Conservation (phyloP, 306 rosid genomes). For the Comarum palustre region DNA sequence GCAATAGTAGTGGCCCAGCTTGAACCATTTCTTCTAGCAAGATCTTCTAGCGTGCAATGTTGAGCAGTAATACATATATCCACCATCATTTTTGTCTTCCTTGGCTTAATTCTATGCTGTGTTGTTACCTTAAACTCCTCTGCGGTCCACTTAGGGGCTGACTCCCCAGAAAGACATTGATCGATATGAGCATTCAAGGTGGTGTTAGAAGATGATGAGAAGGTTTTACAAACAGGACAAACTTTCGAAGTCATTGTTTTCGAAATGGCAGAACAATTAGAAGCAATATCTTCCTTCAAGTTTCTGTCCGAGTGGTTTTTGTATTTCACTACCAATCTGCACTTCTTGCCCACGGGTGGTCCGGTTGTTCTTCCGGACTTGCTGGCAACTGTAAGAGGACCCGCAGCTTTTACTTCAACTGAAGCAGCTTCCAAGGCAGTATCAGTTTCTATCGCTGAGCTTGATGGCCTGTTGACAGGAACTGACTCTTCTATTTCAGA, state of each 20-base stretch:
- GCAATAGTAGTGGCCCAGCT: conserved; percentile 46
- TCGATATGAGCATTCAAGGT: conserved; percentile 66
- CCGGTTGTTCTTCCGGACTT: conserved; percentile 33
- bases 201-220: conserved; percentile 59
- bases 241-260: conserved; percentile 53
- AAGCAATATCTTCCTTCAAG: conserved; percentile 43
- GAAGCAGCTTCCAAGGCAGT: conserved; percentile 33
- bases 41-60: conserved; percentile 56
- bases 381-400: conserved; percentile 17
- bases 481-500: conserved; percentile 41
- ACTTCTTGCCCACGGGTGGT: conserved; percentile 39
- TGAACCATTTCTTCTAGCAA: conserved; percentile 53
- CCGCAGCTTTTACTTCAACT: conserved; percentile 28
- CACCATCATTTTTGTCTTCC: conserved; percentile 53
- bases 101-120: conserved; percentile 47
- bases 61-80: conserved; percentile 49
- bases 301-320: conserved; percentile 32
- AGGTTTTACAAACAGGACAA: conserved; percentile 64
- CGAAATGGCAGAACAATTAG: conserved; percentile 29
- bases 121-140: conserved; percentile 37
- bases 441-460: conserved; percentile 28
- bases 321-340: conserved; percentile 41
- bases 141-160: conserved; percentile 43
- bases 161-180: conserved; percentile 56
- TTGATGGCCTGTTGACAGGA: conserved; percentile 36